Evolutionary conservation across 2,329 filamentous ascomycete species (phyloP), one percentile per base, ranked within the genome.

Genomic region (Teratosphaeria viscida): DNA sequence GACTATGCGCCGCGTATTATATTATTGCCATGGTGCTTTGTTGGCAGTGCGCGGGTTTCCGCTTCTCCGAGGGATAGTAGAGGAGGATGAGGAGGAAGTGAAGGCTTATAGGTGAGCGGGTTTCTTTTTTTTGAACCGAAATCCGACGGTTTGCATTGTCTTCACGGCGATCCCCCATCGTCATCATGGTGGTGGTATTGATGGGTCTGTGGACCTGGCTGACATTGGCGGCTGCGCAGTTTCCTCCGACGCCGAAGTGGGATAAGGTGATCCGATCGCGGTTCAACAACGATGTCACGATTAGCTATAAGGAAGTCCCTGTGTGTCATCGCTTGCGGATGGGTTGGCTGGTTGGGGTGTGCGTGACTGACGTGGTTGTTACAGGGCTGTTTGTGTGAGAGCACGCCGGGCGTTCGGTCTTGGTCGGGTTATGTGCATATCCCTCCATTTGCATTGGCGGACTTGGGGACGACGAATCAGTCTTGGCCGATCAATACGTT

Each of bases 351-450:
- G 37, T 12, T 5, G 11, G 11, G 43, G n/a, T 19, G 43, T 10
- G n/a, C 5, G 6, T 49, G 23, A 11, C 43, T 49, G 43, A 49
- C 12, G 43, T 2, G 43, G 43, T 6, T 19, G n/a, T 23, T 23
- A 7, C 37, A 49, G 43, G 43, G 43, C 12, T 58, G 76, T 5
- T 72, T 81, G 34, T 81, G 79, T 63, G 79, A 81, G 68, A 81
- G 78, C 0, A 81, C 79, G 1, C 76, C 77, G 1, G 79, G 79
- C 5, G 79, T 81, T 47, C 76, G 78, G 54, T 78, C 75, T 1
- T 81, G 80, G 63, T 73, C 75, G 47, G 78, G 76, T 39, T 77
- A 71, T 57, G 65, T 72, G 10, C 65, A 70, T 56, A 56, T 72
- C 1, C 81, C 81, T 1, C 76, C 78, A 2, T 75, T 74, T 32